Conservation (phyloP, 1,139 yeast species). For the Saccharomyces pastorianus region DNA sequence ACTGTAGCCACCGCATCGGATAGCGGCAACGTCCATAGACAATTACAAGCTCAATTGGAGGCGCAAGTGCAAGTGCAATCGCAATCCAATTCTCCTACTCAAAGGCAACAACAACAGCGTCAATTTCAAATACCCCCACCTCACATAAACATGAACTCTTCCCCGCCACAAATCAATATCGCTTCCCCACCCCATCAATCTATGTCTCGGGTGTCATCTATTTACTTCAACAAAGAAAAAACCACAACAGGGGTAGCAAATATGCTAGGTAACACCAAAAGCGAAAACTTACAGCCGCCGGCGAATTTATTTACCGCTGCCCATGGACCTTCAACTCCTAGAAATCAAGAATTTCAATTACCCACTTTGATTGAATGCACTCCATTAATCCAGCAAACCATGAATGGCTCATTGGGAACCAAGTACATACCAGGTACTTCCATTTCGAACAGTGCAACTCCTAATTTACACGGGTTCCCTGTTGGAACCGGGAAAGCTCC, state of each 20-base stretch:
- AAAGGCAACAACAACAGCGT: slow-evolving; percentile 1
- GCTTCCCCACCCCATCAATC: neutral
- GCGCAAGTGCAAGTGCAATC: neutral
- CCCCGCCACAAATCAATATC: neutral
- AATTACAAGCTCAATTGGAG: neutral
- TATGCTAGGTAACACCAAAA: neutral
- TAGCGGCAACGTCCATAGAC: neutral
- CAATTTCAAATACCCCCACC: slow-evolving; percentile 14
- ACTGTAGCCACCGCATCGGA: neutral
- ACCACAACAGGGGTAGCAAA: neutral
- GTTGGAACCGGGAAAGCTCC: slow-evolving; percentile 1
- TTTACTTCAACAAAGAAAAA: neutral
- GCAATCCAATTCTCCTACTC: slow-evolving; percentile 1
- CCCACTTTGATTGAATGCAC: slow-evolving; percentile 20
- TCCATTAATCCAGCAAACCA: slow-evolving; percentile 26
- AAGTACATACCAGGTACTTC: slow-evolving; percentile 10
- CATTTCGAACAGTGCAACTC: neutral
- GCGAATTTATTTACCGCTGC: neutral
- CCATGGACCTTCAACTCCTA: slow-evolving; percentile 18
- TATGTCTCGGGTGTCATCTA: neutral
- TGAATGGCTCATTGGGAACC: slow-evolving; percentile 25
- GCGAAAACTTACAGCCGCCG: neutral
- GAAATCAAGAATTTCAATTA: slow-evolving; percentile 8
- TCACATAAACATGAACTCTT: neutral
- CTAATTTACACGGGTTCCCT: neutral